Conservation (phyloP, 495 filamentous ascomycete species). For the Neurospora sp. region DNA sequence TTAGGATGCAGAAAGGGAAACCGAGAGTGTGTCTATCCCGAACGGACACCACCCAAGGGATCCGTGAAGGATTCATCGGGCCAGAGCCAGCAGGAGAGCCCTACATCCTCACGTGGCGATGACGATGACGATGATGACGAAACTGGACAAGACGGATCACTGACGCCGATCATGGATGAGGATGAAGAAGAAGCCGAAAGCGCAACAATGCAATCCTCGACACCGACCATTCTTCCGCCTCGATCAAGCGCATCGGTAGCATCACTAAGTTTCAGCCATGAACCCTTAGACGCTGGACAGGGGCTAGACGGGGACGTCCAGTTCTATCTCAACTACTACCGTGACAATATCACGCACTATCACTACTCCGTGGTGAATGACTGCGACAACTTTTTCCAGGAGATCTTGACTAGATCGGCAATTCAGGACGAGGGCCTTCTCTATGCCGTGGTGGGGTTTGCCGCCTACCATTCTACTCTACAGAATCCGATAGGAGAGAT, state of each 20-base stretch:
- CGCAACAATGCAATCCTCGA: conserved; percentile 23
- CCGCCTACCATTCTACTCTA: conserved; percentile 77
- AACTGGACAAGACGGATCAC: conserved; percentile 36
- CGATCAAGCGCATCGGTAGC: conserved; percentile 35
- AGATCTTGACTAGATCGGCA: conserved; percentile 59
- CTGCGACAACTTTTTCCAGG: conserved; percentile 59
- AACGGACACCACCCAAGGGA: conserved; percentile 44
- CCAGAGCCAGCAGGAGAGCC: conserved; percentile 41
- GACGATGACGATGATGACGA: conserved; percentile 44
- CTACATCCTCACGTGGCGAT: conserved; percentile 41
- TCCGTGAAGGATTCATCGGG: conserved; percentile 36
- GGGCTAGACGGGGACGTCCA: conserved; percentile 18
- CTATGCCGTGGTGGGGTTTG: conserved; percentile 82
- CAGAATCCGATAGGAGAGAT: conserved; percentile 57
- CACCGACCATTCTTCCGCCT: conserved; percentile 28
- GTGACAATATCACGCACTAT: conserved; percentile 60
- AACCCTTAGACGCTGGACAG: background rate
- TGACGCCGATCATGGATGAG: conserved; percentile 60
- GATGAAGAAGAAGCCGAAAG: conserved; percentile 43
- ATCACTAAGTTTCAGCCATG: conserved; percentile 13
- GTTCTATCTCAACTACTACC: conserved; percentile 71
- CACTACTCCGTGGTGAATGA: conserved; percentile 73
- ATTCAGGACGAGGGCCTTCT: conserved; percentile 72
- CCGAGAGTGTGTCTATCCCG: conserved; percentile 75
- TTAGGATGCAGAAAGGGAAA: conserved; percentile 76